Evolutionary conservation across 176 grass and related monocot species (phyloP).

Genomic region (Avena atlantica): DNA sequence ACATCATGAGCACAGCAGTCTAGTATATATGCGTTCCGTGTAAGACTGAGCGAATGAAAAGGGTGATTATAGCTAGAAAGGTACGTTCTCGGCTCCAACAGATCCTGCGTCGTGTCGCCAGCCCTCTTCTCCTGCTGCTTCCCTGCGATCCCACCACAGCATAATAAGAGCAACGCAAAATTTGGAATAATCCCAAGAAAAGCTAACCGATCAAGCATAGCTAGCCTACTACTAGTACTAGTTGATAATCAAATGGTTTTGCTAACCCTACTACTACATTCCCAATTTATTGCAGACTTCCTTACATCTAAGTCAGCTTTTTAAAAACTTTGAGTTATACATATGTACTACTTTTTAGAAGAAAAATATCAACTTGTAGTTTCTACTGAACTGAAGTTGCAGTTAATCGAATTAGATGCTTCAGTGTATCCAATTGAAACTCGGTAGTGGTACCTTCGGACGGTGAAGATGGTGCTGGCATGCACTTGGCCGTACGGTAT

Average conservation of each 20-base stretch:
- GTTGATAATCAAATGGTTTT: too few relatives aligned
- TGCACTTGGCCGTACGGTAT: slow-evolving; percentile 80
- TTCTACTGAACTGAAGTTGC: too few relatives aligned
- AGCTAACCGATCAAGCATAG: neutral
- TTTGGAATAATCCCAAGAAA: neutral
- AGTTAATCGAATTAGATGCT: neutral
- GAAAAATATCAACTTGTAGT: too few relatives aligned
- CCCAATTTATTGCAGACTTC: too few relatives aligned
- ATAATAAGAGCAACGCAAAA: neutral
- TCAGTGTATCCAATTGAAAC: neutral
- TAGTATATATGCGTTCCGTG: neutral
- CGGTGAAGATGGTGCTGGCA: slow-evolving; percentile 49
- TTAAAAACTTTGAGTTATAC: too few relatives aligned
- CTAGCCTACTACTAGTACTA: too few relatives aligned
- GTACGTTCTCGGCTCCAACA: slow-evolving; percentile 55
- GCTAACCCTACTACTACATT: too few relatives aligned
- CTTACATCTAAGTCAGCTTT: too few relatives aligned
- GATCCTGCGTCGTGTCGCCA: slow-evolving; percentile 48
- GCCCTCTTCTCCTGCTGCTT: slow-evolving; percentile 61
- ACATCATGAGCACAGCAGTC: neutral
- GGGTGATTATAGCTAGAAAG: neutral
- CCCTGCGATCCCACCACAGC: slow-evolving; percentile 43
- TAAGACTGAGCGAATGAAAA: neutral
- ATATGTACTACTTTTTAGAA: too few relatives aligned
- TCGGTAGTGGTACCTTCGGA: slow-evolving; percentile 61